Evolutionary conservation across 1,139 yeast species (phyloP), one percentile per base, ranked within the genome.

Genomic region (Chernovozyma aurita): DNA sequence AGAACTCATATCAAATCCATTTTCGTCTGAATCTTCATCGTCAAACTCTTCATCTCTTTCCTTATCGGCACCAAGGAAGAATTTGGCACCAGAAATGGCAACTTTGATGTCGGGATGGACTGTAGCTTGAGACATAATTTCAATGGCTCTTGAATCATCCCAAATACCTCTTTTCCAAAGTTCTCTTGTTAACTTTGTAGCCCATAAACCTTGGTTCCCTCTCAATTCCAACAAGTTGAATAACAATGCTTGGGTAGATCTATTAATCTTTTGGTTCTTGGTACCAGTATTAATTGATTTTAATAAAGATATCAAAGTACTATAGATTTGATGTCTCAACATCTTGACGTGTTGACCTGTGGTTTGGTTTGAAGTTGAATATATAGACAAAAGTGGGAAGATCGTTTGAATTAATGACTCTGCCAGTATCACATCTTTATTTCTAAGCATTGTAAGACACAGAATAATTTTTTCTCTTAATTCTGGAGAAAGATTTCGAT

Each of bases 101-200:
- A 92, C 95, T 62, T 92, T 92, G 12, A 80, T 74, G 49, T 90
- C 95, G 9, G 85, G 79, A 54, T 88, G 96, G 42, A 85, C 61
- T 2, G 97, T 88, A 1, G 97, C 97, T 52, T 87, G 95, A 2
- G 95, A 84, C 97, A 94, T 90, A 51, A 92, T 79, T 60, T 92
- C 98, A 18, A 92, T 95, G 0, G 97, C 84, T 49, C 97, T 72
- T 1, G 95, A 76, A 60, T 92, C 99, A 58, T 88, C 97, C 99
- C 99, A 92, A 42, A 92, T 84, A 53, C 95, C 95, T 55, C 97
- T 74, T 65, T 95, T 76, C 99, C 99, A 92, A 38, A 92, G 70
- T 59, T 92, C 97, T 57, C 97, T 76, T 7, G 97, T 88, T 38
- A 92, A 69, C 53, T 87, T 88, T 8, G 97, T 85, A 4, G 98